Base-by-base conservation (phyloP, 73 alveolate species). In the Paraurostyla sp. region DNA sequence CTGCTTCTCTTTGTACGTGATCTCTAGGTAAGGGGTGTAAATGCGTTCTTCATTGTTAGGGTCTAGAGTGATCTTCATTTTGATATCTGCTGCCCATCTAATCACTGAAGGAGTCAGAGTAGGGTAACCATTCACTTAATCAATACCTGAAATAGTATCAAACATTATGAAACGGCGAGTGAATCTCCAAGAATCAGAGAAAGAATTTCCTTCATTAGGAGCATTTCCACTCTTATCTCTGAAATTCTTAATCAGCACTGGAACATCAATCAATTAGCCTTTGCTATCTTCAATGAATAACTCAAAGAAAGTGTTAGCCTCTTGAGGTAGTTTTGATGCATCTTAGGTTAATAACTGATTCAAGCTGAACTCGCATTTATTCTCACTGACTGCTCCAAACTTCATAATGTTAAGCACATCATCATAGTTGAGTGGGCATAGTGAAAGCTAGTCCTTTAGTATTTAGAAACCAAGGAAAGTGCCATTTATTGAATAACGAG, bases 221-320 rank as follows among this genome's bases (percentile, higher is more conserved):
- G 43, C 23, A 15, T 65, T 51, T 25, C 86, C 92, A 65, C 52
- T 52, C 54, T 35, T 63, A 76, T 95, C 96, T 36, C 57, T 83
- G 57, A 91, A 87, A 52, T 84, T 93, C 23, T 45, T 54, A 7
- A 95, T 87, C 30, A 76, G 75, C 13, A 98, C 97, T 42, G 99
- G 99, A 30, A 98, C 95, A 50, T 87, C 97, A 0, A 93, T 83
- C 16, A 71, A 83, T 52, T 90, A 78, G 23, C 95, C 95, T 46
- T 91, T 84, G 25, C 57, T 33, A 62, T 85, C 97, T 49, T 65
- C 68, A 50, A 95, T 42, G 86, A 80, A 97, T 85, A 97, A 30
- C 65, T 97, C 98, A 78, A 91, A 97, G 89, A 98, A 98, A 43
- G 83, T 83, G 65, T 91, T 88, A 25, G 87, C 78, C 48, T 85